Base-by-base conservation (phyloP, 805 yeast genomes). In the Lipomyces mesembrius region DNA sequence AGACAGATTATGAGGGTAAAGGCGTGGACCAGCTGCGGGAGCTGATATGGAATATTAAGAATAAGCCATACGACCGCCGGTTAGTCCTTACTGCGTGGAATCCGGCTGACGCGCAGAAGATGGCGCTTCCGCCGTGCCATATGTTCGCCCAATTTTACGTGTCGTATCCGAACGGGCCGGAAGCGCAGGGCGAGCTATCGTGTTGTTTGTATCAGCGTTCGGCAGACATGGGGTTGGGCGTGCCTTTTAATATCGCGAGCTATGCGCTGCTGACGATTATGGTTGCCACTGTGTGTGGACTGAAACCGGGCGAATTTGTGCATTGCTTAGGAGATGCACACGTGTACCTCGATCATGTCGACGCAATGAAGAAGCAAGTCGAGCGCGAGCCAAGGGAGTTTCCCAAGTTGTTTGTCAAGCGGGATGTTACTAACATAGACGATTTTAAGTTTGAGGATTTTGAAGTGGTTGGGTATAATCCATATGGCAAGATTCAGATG, bases 181-280 rank as follows among this genome's bases (percentile, higher is more conserved):
- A 75, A 43, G 75, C 75, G 32, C 86, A 79, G 73, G 96, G 96
- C 27, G 87, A 83, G 74, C 83, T 95, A 64, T 90, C 95, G 12
- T 95, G 99, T 77, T 85, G 89, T 66, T 81, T 95, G 81, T 95
- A 95, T 79, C 99, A 95, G 80, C 86, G 99, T 74, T 90, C 97
- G n/a, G 94, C 98, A 79, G 99, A 95, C 76, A 93, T 95, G 97
- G 99, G 99, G 0, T 84, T 95, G n/a, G 99, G 99, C 14, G 98
- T 95, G 27, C 99, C 99, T 0, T 95, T 95, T 79, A 95, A 95
- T 77, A 95, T 95, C 75, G 99, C 99, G 0, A 92, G 98, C 0
- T 95, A 95, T 76, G 97, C 99, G 0, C 81, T 95, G 63, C 82
- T 95, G 68, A 93, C 98, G 1, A 88, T 85, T 73, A 94, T 95